A percentile compares a stretch with the other conserved stretches of the same genome.
phyloP scores from a whole-genome alignment of 2,329 filamentous ascomycete species.

The Ascochyta viciae-villosae region DNA sequence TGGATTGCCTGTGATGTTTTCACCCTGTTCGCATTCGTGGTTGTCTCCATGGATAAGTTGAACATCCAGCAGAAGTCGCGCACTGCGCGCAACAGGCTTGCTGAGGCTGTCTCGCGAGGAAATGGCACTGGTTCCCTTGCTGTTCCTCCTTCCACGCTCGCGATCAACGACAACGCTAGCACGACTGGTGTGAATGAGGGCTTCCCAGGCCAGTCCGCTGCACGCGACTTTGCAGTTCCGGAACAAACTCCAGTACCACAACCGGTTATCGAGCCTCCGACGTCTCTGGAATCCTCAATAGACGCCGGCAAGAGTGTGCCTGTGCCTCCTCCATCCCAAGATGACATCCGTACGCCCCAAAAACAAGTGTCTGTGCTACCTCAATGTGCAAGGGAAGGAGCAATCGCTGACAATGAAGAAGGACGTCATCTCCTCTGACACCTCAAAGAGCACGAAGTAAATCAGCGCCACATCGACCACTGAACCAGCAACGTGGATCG shows the following conservation, averaged over 20 bases:
- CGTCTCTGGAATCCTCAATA: constrained; percentile 45
- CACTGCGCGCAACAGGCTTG: constrained; percentile 43
- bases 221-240: constrained; percentile 44
- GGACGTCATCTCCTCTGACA: constrained; percentile 22
- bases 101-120: constrained; percentile 36
- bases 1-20: constrained; percentile 16
- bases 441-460: constrained; percentile 36
- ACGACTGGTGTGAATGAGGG: constrained; percentile 44
- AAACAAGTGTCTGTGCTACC: constrained; percentile 28
- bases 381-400: constrained; percentile 4
- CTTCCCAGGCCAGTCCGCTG: constrained; percentile 35
- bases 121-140: constrained; percentile 36
- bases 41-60: constrained; percentile 41
- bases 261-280: constrained; percentile 40
- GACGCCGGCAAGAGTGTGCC: constrained; percentile 44
- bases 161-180: constrained; percentile 42
- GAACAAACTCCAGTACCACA: constrained; percentile 26
- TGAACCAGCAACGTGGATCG: constrained; percentile 11
- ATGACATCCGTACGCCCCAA: constrained; percentile 27
- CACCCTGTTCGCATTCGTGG: constrained; percentile 15
- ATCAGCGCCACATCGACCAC: constrained; percentile 29
- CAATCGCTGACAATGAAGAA: constrained; percentile 25
- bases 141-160: constrained; percentile 37
- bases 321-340: constrained; percentile 26
- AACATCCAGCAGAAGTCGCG: constrained; percentile 39